Evolutionary conservation across 2,329 filamentous ascomycete species (phyloP), one percentile per base, ranked within the genome.

Genomic region (Pleoardoris graminearum): DNA sequence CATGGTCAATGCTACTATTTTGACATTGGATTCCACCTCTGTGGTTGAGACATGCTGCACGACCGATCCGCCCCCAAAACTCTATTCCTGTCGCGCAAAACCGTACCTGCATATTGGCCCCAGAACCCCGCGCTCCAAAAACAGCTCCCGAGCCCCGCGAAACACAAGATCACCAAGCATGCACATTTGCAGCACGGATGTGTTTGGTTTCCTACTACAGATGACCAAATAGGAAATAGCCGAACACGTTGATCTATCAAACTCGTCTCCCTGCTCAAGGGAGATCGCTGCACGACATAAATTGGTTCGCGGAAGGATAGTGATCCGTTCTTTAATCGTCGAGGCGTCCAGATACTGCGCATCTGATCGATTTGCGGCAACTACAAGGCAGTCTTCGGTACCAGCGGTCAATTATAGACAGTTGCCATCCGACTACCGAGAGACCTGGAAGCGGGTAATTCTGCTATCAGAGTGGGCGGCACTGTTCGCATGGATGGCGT

Each of bases 101-200:
- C 27, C n/a, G 51, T 54, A 54, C 51, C 51, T 54, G 51, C 51
- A 54, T 54, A 54, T 39, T 32, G 38, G 51, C 46, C 51, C 51
- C 51, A 29, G 21, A 10, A 12, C 44, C 44, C 44, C 44, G 33
- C 44, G n/a, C n/a, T 47, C 44, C 44, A 47, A 37, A 47, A 47
- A 47, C 44, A 38, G 23, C 19, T 47, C 32, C 33, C 44, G 21
- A 14, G 10, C 33, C 32, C 44, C 44, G 32, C 44, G 44, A 47
- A 47, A 38, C 21, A 47, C 33, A 22, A 46, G 30, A 25, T 36
- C 14, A 14, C 25, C 43, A 36, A 14, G 30, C 30, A 27, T 35
- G 12, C 22, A 21, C 30, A 46, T 46, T 27, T 46, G 21, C 14
- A 30, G 43, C 43, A 46, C 43, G 30, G 29, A 23, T 45, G 14